phyloP scores from a whole-genome alignment of 164 flowering plant species.

The Vitis amurensis region DNA sequence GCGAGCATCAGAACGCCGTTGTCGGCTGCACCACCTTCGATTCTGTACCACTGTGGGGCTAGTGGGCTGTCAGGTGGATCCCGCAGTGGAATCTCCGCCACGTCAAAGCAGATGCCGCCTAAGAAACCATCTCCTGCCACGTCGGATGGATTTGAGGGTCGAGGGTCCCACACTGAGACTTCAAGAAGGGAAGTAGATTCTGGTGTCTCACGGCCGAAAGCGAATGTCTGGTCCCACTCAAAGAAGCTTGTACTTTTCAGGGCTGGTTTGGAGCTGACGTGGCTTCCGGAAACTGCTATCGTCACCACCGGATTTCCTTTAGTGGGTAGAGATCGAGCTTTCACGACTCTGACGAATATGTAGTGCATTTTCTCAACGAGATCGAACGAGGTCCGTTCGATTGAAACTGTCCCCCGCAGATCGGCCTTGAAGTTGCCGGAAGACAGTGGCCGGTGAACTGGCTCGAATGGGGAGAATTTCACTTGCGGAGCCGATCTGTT shows the following conservation, averaged over 20 bases:
- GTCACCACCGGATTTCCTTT: constrained; percentile 52
- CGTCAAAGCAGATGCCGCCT: constrained; percentile 85
- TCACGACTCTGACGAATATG: constrained; percentile 73
- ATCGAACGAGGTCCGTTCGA: constrained; percentile 65
- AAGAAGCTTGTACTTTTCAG: constrained; percentile 40
- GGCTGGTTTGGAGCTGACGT: constrained; percentile 53
- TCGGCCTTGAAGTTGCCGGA: constrained; percentile 33
- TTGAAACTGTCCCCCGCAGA: constrained; percentile 28
- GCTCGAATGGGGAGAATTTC: constrained; percentile 28
- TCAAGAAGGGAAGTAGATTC: constrained; percentile 63
- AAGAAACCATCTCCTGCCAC: constrained; percentile 43
- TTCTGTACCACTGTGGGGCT: constrained; percentile 94
- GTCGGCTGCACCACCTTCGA: constrained; percentile 73
- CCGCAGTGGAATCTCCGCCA: constrained; percentile 65
- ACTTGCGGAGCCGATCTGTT: constrained; percentile 27
- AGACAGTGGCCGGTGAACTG: constrained; percentile 32
- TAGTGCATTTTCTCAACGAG: constrained; percentile 94
- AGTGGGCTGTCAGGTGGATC: constrained; percentile 92
- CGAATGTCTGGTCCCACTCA: constrained; percentile 92
- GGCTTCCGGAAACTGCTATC: constrained; percentile 45
- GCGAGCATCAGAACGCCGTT: constrained; percentile 82
- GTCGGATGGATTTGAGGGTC: constrained; percentile 12
- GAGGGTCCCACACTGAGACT: constrained; percentile 66
- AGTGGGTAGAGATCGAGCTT: constrained; percentile 68
- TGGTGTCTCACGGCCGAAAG: constrained; percentile 55